Conservation (phyloP, 73 alveolate species). For the Blepharisma stoltei region DNA sequence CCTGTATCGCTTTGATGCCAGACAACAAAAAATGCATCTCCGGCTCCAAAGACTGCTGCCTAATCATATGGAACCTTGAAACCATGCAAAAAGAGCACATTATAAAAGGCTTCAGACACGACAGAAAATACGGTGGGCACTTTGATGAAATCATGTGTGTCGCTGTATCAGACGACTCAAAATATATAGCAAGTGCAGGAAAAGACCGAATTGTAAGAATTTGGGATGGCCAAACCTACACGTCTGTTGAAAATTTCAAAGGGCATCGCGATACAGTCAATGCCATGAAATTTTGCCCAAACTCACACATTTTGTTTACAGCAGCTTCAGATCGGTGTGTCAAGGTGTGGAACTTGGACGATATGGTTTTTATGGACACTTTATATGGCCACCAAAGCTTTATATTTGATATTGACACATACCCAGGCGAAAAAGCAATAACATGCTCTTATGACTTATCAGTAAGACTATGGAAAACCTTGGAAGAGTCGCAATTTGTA, state of each 20-base stretch:
- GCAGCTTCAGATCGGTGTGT: constrained; percentile 48
- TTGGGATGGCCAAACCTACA: constrained; percentile 59
- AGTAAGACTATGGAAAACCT: constrained; percentile 61
- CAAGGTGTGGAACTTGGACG: constrained; percentile 64
- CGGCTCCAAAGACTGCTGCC: constrained; percentile 63
- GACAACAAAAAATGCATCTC: constrained; percentile 37
- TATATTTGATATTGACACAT: constrained; percentile 45
- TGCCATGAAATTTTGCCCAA: constrained; percentile 46
- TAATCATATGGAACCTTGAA: constrained; percentile 55
- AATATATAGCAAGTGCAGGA: constrained; percentile 62
- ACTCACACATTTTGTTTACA: constrained; percentile 50
- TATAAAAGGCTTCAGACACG: constrained; percentile 48
- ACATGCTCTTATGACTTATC: constrained; percentile 55
- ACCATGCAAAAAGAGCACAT: constrained; percentile 37
- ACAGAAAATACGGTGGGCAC: constrained; percentile 53
- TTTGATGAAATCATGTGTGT: constrained; percentile 51
- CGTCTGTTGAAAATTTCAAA: constrained; percentile 38
- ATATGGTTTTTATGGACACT: constrained; percentile 58
- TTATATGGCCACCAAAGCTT: constrained; percentile 61
- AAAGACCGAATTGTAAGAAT: constrained; percentile 58
- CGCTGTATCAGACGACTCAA: constrained; percentile 50
- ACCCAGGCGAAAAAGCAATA: constrained; percentile 50
- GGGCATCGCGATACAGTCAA: constrained; percentile 67
- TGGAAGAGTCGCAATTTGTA: constrained; percentile 62
- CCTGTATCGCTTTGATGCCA: constrained; percentile 46